A percentile compares a stretch with the other conserved stretches of the same genome.
phyloP scores from a whole-genome alignment of 2,329 filamentous ascomycete genomes.

The Scytalidium sp. region DNA sequence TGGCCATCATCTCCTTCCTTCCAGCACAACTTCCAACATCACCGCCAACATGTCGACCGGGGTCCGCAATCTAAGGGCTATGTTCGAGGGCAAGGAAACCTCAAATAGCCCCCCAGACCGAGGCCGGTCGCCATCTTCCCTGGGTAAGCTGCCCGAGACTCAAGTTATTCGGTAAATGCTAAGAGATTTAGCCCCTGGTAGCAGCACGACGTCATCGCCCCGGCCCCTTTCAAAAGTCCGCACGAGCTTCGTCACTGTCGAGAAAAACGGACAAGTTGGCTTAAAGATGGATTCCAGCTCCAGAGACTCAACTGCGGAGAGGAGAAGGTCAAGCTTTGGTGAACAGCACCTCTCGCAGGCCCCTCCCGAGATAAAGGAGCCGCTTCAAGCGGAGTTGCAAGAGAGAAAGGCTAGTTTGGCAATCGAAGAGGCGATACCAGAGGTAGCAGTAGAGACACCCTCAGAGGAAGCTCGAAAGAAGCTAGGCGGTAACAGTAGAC shows the following conservation, averaged over 20 bases:
- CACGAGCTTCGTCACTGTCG: constrained; percentile 72
- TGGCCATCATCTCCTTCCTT: background rate
- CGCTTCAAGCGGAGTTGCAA: constrained; percentile 19
- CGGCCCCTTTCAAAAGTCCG: constrained; percentile 72
- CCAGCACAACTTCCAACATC: background rate
- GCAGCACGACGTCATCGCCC: constrained; percentile 42
- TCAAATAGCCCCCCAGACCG: constrained; percentile 54
- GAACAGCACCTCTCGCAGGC: constrained; percentile 19
- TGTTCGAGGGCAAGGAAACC: constrained; percentile 72
- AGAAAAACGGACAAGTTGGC: constrained; percentile 42
- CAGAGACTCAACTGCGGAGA: constrained; percentile 21
- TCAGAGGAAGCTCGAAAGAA: constrained; percentile 16
- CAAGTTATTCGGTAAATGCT: constrained; percentile 13
- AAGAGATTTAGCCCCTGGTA: constrained; percentile 17
- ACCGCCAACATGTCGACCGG: constrained; percentile 13
- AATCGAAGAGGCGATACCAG: constrained; percentile 24
- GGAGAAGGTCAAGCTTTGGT: constrained; percentile 25
- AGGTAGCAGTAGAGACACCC: constrained; percentile 22
- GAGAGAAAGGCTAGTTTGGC: constrained; percentile 20
- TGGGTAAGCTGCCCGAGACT: constrained; percentile 35
- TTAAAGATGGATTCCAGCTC: constrained; percentile 33
- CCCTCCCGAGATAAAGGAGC: constrained; percentile 20
- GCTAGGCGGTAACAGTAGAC: constrained; percentile 9
- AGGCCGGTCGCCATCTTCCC: constrained; percentile 61
- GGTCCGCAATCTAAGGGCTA: constrained; percentile 67